Base-by-base conservation (phyloP, 331 rosid genomes). In the Malus hybrid region DNA sequence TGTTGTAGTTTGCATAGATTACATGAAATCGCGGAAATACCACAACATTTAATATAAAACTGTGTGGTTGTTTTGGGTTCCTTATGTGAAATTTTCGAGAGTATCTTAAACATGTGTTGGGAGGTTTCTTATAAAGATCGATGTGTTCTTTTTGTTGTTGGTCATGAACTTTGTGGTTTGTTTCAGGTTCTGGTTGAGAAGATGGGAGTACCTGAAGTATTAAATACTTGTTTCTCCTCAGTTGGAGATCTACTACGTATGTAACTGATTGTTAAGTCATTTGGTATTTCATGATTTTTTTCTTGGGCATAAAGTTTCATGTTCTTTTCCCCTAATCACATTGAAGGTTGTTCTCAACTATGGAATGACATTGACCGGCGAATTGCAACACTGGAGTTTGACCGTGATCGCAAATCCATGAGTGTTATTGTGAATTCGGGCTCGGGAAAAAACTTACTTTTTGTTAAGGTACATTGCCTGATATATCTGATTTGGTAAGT, bases 301-400 rank as follows among this genome's bases (percentile, higher is more conserved):
- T 19, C 31, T 27, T 32, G 14, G 34, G 61, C 7, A 33, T 83
- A 65, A 64, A 73, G 60, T 76, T 27, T n/a, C 46, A 22, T 24
- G 10, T 72, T 6, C 56, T 54, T 42, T 20, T 20, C 59, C 55
- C 34, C 32, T 69, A 39, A 69, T 75, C 19, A 70, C 31, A 24
- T 64, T 42, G 34, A 36, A 83, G 89, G 77, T 59, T 80, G 89
- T 71, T 82, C 74, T 73, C 73, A 83, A 65, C 65, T 60, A 29
- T 82, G 89, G 89, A 82, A 66, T 22, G 13, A 77, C 16, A 27
- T 73, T 19, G 81, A 85, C 50, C 50, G 3, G 2, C 84, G 89
- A 11, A 82, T 85, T 80, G 89, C 89, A 52, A 85, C 86, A 14
- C 85, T 85, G 12, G 89, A 85, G 79, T 85, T 85, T 85, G 89